Evolutionary conservation across 1,284 basidiomycete species (phyloP), one percentile per base, ranked within the genome.

Genomic region (Apiotrichum sp.): DNA sequence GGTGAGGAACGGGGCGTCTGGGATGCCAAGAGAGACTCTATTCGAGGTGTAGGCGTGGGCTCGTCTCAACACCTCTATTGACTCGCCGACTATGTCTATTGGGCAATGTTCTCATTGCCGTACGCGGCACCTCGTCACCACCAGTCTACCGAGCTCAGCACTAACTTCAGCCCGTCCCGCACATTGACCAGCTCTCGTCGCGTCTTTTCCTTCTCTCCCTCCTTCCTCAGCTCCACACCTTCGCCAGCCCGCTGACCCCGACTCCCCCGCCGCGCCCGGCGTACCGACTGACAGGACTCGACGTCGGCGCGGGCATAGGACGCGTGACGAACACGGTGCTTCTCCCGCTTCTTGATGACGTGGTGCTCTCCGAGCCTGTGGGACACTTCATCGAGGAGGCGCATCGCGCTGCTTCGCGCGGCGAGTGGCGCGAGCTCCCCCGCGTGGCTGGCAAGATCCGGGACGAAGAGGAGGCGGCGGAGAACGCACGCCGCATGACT

Each of bases 301-400:
- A 97, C 66, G 89, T 93, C 52, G 93, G 80, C 31, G 75, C 91
- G 14, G 93, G 93, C 3, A 87, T 97, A 49, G 93, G 93, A 7
- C 84, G 93, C 52, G 91, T 95, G 35, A 93, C 91, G 0, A 80
- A 83, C 4, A 85, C 88, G 59, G 88, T 91, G 10, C 83, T 97
- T 9, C 81, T 96, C 5, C 86, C 87, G 64, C 83, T 96, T 49
- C 82, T 92, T 59, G 82, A 85, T 35, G 87, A 91, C 66, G 87
- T 96, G 42, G 84, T 92, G 42, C 81, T 95, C 40, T 81, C 93
- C 56, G 93, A 97, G 71, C 93, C 93, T 2, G 88, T 91, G 1
- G 79, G 80, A 31, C 75, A 82, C 41, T 92, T 96, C 70, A 80
- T 95, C 31, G 75, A 80, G 41, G 83, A 87, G 66, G 92, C 89